Conservation (phyloP, 1,284 basidiomycete species). For the Ustilago loliicola region DNA sequence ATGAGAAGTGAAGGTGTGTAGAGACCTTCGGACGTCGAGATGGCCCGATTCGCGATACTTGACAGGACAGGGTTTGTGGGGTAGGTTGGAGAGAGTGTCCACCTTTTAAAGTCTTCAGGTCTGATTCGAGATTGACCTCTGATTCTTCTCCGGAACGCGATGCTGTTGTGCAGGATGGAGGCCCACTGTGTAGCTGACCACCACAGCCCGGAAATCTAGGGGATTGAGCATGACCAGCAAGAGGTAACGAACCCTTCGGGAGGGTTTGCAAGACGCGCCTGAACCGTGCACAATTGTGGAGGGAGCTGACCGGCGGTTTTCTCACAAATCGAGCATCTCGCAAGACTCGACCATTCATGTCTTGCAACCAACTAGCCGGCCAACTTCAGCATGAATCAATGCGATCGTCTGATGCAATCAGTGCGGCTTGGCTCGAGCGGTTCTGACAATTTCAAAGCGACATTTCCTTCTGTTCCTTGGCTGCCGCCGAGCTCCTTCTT, state of each 20-base stretch:
- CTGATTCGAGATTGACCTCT: too few species aligned
- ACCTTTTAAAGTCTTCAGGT: too few species aligned
- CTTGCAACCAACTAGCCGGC: constrained; percentile 3
- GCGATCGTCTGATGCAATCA: background rate
- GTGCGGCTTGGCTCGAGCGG: background rate
- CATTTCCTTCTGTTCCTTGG: background rate
- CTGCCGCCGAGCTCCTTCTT: background rate
- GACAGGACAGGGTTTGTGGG: too few species aligned
- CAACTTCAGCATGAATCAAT: background rate
- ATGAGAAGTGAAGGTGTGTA: too few species aligned
- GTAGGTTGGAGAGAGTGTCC: too few species aligned
- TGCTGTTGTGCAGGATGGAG: too few species aligned
- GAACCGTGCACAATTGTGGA: constrained; percentile 40
- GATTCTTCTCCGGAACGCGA: too few species aligned
- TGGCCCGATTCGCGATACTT: too few species aligned
- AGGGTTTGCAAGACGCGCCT: background rate
- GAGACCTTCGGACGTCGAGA: too few species aligned
- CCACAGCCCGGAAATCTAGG: background rate
- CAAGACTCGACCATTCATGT: background rate
- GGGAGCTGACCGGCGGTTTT: constrained; percentile 1
- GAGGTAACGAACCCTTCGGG: background rate
- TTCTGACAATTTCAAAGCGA: too few species aligned
- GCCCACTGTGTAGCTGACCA: too few species aligned
- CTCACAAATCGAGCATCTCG: background rate
- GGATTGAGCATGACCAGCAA: background rate